Percentiles rank a stretch among this genome's conserved stretches.
Evolutionary conservation across 371 early-diverging fungal species (phyloP).

Genomic region (Apophysomyces trapeziformis): DNA sequence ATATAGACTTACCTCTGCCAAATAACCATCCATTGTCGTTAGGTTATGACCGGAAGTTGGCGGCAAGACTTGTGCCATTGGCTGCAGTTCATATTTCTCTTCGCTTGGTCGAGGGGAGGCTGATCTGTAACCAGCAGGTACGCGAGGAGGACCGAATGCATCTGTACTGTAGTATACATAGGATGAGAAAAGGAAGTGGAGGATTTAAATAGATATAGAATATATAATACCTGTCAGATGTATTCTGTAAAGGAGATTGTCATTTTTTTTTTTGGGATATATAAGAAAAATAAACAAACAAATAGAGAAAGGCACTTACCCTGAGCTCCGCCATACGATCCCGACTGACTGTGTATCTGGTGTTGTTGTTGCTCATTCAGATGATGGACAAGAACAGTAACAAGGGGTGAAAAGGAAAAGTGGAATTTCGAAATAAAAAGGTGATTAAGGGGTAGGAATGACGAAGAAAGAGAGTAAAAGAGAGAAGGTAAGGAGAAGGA

Average conservation of each 20-base stretch:
- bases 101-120: conserved; percentile 7
- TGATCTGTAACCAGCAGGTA: conserved; percentile 24
- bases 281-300: not conserved
- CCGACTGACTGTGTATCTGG: conserved; percentile 24
- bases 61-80: conserved; percentile 9
- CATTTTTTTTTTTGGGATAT: not conserved
- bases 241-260: not conserved
- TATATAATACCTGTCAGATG: conserved; percentile 11
- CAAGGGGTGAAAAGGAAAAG: not conserved
- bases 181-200: not conserved
- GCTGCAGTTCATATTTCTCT: conserved; percentile 12
- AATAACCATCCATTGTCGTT: conserved; percentile 29
- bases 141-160: conserved; percentile 37
- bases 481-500: conserved; percentile 7
- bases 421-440: conserved; percentile 8
- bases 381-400: conserved; percentile 8
- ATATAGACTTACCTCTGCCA: conserved; percentile 17
- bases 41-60: not conserved
- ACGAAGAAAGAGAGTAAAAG: conserved; percentile 6
- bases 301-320: conserved; percentile 16
- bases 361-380: conserved; percentile 12
- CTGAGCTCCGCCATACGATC: conserved; percentile 28
- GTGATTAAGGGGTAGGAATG: conserved; percentile 4
- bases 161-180: conserved; percentile 24
- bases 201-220: not conserved